phyloP scores from a whole-genome alignment of 176 grass and related monocot genomes.

The Triticum dicoccoides region DNA sequence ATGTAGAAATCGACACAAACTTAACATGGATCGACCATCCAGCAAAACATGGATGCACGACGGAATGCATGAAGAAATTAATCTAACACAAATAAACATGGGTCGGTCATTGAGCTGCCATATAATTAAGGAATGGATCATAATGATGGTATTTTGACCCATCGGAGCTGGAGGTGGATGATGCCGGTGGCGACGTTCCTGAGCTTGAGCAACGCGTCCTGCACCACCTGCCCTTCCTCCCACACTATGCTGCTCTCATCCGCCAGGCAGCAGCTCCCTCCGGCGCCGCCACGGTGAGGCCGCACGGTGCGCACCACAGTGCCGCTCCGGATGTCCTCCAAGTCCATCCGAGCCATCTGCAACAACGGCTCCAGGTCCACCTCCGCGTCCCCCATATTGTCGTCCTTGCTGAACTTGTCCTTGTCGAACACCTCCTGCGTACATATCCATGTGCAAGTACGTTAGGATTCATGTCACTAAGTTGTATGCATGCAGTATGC shows the following conservation, averaged over 20 bases:
- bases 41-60: background rate
- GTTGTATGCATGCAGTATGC: background rate
- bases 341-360: slow-evolving; percentile 46
- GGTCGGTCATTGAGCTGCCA: background rate
- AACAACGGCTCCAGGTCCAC: slow-evolving; percentile 53
- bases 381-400: slow-evolving; percentile 75
- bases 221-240: slow-evolving; percentile 50
- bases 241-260: slow-evolving; percentile 61
- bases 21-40: too few relatives aligned
- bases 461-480: background rate
- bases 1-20: too few relatives aligned
- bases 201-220: slow-evolving; percentile 56
- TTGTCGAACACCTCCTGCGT: slow-evolving; percentile 72
- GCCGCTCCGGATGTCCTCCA: slow-evolving; percentile 46
- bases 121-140: background rate
- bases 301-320: slow-evolving; percentile 46
- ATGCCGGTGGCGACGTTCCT: slow-evolving; percentile 44
- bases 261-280: slow-evolving; percentile 47
- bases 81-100: background rate
- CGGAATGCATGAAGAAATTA: background rate
- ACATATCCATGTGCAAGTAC: background rate
- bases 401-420: slow-evolving; percentile 63
- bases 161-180: slow-evolving; percentile 60
- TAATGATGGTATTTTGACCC: slow-evolving; percentile 37
- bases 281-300: slow-evolving; percentile 11